Conservation (phyloP, 345 rosid species). For the Sisymbrium irio region DNA sequence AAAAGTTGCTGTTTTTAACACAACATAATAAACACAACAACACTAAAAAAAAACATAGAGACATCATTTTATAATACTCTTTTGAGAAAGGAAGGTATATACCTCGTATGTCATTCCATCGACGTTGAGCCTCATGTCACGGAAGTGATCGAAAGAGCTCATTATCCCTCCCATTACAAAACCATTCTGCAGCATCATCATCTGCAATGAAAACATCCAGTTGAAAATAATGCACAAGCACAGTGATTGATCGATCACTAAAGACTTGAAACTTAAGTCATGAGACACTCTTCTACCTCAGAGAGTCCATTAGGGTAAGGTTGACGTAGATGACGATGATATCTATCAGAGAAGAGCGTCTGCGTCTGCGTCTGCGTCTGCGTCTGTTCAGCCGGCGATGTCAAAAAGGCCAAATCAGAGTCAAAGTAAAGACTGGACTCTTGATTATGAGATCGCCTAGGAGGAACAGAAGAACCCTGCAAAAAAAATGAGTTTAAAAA, state of each 20-base stretch:
- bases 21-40: background rate
- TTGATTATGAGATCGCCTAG: slow-evolving; percentile 40
- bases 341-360: slow-evolving; percentile 50
- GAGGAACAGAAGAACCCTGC: slow-evolving; percentile 56
- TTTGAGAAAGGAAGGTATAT: background rate
- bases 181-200: slow-evolving; percentile 39
- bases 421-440: slow-evolving; percentile 48
- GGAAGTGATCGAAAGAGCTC: slow-evolving; percentile 37
- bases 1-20: slow-evolving; percentile 59
- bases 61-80: background rate
- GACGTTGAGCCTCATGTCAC: slow-evolving; percentile 41
- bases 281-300: slow-evolving; percentile 53
- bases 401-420: slow-evolving; percentile 39
- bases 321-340: slow-evolving; percentile 64
- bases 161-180: slow-evolving; percentile 39
- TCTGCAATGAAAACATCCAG: slow-evolving; percentile 15
- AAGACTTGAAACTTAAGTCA: background rate
- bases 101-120: slow-evolving; percentile 50
- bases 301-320: slow-evolving; percentile 83
- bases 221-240: background rate
- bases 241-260: slow-evolving; percentile 3
- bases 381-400: slow-evolving; percentile 43
- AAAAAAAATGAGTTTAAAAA: no score
- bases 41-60: background rate
- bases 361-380: slow-evolving; percentile 43